These are phyloP conservation scores for Alternaria gaisen DNA, from an alignment of 2,329 filamentous ascomycete species.

Conservation along the genomic window DNA sequence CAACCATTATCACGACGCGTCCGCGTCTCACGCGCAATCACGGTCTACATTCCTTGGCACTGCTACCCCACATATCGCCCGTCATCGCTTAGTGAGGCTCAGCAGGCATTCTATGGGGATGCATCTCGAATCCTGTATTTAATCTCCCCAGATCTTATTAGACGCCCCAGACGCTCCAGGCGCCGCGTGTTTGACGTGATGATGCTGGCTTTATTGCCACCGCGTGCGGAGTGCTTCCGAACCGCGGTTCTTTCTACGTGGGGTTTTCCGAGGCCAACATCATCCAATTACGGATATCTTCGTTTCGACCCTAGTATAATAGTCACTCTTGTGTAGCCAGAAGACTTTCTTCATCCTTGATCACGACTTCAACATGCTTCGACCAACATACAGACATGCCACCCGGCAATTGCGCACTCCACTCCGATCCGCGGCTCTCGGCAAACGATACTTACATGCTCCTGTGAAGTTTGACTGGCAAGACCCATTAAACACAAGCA, in stretches of 20 bases:
- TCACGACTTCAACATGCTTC: conserved; percentile 52
- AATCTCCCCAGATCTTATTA: not conserved
- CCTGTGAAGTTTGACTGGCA: conserved; percentile 81
- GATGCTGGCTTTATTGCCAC: conserved; percentile 26
- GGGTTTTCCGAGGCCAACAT: conserved; percentile 35
- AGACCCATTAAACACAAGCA: conserved; percentile 80
- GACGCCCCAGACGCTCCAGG: not conserved
- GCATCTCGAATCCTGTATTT: conserved; percentile 1
- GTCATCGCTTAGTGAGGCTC: conserved; percentile 14
- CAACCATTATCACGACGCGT: conserved; percentile 38
- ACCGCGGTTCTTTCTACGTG: conserved; percentile 34
- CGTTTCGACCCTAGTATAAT: conserved; percentile 4
- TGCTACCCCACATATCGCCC: conserved; percentile 15
- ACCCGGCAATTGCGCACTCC: conserved; percentile 51
- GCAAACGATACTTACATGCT: conserved; percentile 54
- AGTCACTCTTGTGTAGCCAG: conserved; percentile 3
- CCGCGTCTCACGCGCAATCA: conserved; percentile 39
- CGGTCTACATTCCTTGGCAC: conserved; percentile 37
- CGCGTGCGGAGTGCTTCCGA: conserved; percentile 34
- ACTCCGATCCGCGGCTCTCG: conserved; percentile 38
- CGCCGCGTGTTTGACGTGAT: conserved; percentile 6
- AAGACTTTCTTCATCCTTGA: not conserved
- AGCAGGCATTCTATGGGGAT: not conserved
- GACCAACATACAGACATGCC: conserved; percentile 51
- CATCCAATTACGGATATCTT: conserved; percentile 19